phyloP scores from a whole-genome alignment of 331 rosid genomes.

The Rosa hybrid region DNA sequence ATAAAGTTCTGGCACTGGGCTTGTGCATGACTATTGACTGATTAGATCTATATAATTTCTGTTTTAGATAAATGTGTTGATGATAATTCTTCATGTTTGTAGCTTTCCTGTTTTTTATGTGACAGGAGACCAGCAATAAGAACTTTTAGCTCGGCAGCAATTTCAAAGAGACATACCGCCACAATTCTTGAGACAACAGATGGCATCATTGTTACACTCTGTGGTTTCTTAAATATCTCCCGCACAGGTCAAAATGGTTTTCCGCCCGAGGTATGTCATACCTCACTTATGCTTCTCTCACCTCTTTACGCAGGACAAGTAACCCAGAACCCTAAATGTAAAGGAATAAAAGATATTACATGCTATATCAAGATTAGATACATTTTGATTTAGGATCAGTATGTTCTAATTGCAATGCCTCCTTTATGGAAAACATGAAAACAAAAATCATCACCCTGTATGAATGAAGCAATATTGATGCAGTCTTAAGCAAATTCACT shows the following conservation, averaged over 20 bases:
- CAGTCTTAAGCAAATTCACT: neutral
- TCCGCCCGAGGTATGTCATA: constrained; percentile 41
- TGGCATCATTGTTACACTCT: constrained; percentile 45
- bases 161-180: constrained; percentile 57
- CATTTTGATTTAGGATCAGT: neutral
- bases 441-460: neutral
- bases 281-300: neutral
- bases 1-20: neutral
- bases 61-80: neutral
- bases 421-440: neutral
- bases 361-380: neutral
- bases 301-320: neutral
- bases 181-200: constrained; percentile 60
- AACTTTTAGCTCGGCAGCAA: constrained; percentile 45
- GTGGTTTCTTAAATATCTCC: constrained; percentile 53
- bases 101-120: neutral
- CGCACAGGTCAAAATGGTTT: constrained; percentile 65
- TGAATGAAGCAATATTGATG: neutral
- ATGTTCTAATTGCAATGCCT: neutral
- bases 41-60: neutral
- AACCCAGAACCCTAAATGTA: neutral
- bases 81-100: neutral
- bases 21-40: neutral
- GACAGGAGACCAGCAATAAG: constrained; percentile 47
- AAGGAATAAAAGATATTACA: neutral